phyloP scores from a whole-genome alignment of 768 basidiomycete genomes.

The Dictyophora rubrovolvata region DNA sequence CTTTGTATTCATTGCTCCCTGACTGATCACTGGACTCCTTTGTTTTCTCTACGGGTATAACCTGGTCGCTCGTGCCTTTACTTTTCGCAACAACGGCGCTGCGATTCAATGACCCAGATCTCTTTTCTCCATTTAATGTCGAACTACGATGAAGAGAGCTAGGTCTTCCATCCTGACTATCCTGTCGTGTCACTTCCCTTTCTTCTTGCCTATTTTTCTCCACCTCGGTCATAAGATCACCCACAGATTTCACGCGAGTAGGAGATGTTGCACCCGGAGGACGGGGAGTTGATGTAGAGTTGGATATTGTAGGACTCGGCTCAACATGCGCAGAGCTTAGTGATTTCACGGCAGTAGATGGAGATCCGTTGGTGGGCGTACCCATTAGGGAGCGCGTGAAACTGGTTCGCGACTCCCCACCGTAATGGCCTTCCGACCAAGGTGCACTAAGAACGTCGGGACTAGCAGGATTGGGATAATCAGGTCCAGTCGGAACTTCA shows the following conservation, averaged over 20 bases:
- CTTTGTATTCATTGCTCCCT: background rate
- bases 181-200: constrained; percentile 9
- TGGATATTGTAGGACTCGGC: background rate
- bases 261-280: constrained; percentile 35
- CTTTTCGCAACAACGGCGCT: background rate
- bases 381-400: background rate
- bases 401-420: background rate
- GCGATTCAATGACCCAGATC: background rate
- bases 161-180: background rate
- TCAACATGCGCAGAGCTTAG: background rate
- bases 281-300: constrained; percentile 14
- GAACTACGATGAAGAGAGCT: background rate
- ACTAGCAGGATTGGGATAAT: constrained; percentile 10
- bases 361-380: constrained; percentile 3
- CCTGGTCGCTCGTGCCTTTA: background rate
- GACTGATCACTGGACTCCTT: background rate
- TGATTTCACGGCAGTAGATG: background rate
- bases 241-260: constrained; percentile 44
- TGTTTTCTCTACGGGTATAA: background rate
- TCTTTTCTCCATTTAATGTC: background rate
- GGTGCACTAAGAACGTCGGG: constrained; percentile 8
- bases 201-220: constrained; percentile 14
- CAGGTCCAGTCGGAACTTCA: background rate
- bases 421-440: constrained; percentile 5
- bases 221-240: constrained; percentile 34